Base-by-base conservation (phyloP, 1,284 basidiomycete genomes). In the Kalmanozyma brasiliensis region DNA sequence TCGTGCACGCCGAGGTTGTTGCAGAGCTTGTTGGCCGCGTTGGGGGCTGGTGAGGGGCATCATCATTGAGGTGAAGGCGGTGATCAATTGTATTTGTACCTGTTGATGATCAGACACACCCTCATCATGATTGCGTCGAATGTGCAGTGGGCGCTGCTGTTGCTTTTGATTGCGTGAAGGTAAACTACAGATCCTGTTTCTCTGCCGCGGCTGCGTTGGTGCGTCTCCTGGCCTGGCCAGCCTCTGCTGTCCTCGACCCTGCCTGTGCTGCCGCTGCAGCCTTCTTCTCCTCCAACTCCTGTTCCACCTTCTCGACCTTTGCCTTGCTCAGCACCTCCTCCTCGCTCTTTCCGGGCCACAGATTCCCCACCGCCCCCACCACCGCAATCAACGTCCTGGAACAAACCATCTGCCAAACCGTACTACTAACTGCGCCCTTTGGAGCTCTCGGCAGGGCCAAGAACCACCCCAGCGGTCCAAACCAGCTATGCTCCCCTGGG, bases 401-500 rank as follows among this genome's bases (percentile, higher is more conserved):
- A 33, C 67, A 70, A 3, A 70, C 67, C 61, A 70, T 64, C 45
- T 70, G 67, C 67, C 67, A 70, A 2, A 70, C 57, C 4, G 67
- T 64, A 35, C 61, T 64, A 37, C 67, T 70, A 10, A 70, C 45
- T n/a, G 68, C 61, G 2, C 76, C 76, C 33, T 53, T 57, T 7
- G 76, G 76, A 9, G 76, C 76, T 22, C 75, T 58, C 7, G 76
- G 76, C 6, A 74, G 58, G 11, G 68, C 68, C 36, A 78, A 55
- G 19, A 71, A 58, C 66, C 67, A 75, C 3, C 72, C 77, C 4
- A 77, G 47, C 8, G 78, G 78, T 1, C 76, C 78, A 23, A 78
- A 76, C 74, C 76, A 76, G 22, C 52, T 49, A 11, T 69, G 65
- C 20, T 56, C 52, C 1, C 49, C 42, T 8, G 79, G 79, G 0